Base-by-base conservation (phyloP, 2,329 filamentous ascomycete genomes). In the Pseudonectria buxi region DNA sequence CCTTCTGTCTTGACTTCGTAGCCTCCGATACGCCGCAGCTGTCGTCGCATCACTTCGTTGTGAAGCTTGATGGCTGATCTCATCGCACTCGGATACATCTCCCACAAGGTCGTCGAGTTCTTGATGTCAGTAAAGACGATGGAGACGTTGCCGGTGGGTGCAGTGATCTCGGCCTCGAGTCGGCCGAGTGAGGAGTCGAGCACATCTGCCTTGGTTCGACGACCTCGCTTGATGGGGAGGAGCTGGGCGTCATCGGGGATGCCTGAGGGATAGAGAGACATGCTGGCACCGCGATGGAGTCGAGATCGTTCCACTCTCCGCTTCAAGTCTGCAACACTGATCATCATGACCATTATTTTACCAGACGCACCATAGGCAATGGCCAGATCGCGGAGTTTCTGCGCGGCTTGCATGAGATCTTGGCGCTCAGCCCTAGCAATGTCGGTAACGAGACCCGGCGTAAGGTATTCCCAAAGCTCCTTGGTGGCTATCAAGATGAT, bases 1-100 rank as follows among this genome's bases (percentile, higher is more conserved):
- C 92, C 92, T 86, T 98, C 92, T 13, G 92, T 98, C 72, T 98
- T 98, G 61, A 98, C 92, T 64, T 98, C 92, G 56, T 95, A 98
- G 1, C 92, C 92, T 55, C 92, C 92, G 50, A 95, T 94, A 44
- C 89, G 83, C 33, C 92, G 81, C 49, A 98, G 69, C 57, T 96
- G 90, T 37, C 92, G 78, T 47, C 92, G 83, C 83, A 98, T 94
- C 30, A 95, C 78, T 53, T 95, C 88, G 60, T 98, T 98, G 71
- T 98, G 92, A 49, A 95, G 81, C 62, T 90, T 94, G 64, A 98
- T 98, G 13, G 89, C 89, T 11, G 89, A 90, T 51, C 90, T 78
- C 92, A 98, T 98, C 14, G 92, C 89, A 42, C 84, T 84, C 1
- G 89, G 87, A 56, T 90, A 94, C 36, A 87, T 88, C 62, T 98